Evolutionary conservation across 2,329 filamentous ascomycete species (phyloP), one percentile per base, ranked within the genome.

Genomic region (Nemania sp.): DNA sequence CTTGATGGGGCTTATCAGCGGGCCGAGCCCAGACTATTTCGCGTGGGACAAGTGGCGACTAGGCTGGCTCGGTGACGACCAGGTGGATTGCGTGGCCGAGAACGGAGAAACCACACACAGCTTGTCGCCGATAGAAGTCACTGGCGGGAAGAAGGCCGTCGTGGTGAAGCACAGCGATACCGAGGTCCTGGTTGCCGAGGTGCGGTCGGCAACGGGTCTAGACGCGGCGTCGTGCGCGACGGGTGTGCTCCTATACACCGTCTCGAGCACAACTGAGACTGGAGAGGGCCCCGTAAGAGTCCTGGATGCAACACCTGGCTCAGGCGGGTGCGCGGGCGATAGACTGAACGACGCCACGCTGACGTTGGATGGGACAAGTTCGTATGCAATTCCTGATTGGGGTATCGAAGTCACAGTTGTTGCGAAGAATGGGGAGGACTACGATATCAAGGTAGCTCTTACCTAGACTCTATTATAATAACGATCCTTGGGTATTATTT

Each of bases 11-110:
- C 58, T 67, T 14, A 66, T 73, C 24, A 63, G 58, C 45, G 71
- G 69, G 1, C 65, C 63, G 1, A 67, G 62, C 11, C 70, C 69
- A 12, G 70, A 73, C 30, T 73, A 66, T 44, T 72, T 74, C 28
- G 68, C 68, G 2, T 74, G 72, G 71, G 65, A 73, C 49, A 72
- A 73, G 61, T 74, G 71, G 71, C 61, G 69, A 26, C 58, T 73
- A 20, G 71, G 71, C 15, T 74, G 72, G 72, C 51, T 74, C 5
- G 45, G 52, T 1, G 71, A 74, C 20, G 51, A 60, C 1, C 63
- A 68, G 24, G 19, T 74, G 15, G 68, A 68, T n/a, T 74, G 72
- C 42, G 52, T 73, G 15, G 42, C 57, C 2, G 45, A 47, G 1
- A 19, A 42, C 2, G 66, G 64, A 2, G 65, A 59, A 2, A 72